Conservation (phyloP, 1,284 basidiomycete genomes). For the Hypsizygus ulmarius region DNA sequence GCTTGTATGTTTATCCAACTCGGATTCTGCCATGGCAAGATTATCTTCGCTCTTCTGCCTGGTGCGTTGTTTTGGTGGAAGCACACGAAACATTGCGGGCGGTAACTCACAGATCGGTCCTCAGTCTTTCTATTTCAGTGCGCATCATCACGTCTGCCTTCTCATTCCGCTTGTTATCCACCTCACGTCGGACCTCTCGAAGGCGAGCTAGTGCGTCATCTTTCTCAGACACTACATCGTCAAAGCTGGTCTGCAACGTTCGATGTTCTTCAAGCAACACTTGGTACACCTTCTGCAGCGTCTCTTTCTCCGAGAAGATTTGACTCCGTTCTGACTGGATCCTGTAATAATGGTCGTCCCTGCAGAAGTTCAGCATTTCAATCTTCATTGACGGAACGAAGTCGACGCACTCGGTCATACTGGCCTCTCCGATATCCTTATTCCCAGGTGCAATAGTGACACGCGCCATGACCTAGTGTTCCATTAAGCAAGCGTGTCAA, state of each 20-base stretch:
- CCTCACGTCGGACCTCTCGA: constrained; percentile 54
- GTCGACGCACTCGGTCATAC: constrained; percentile 71
- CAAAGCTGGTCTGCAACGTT: constrained; percentile 64
- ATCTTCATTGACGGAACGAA: neutral
- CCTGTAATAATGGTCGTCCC: constrained; percentile 83
- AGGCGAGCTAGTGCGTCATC: constrained; percentile 64
- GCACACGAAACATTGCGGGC: neutral
- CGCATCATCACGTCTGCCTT: constrained; percentile 70
- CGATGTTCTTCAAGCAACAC: constrained; percentile 76
- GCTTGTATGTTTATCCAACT: constrained; percentile 73
- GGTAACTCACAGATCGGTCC: constrained; percentile 71
- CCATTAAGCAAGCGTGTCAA: constrained; percentile 2
- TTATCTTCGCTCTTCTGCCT: constrained; percentile 92
- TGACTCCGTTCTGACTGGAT: constrained; percentile 78
- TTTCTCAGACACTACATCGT: constrained; percentile 69
- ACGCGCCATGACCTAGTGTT: constrained; percentile 67
- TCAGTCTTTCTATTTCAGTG: constrained; percentile 76
- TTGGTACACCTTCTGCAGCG: constrained; percentile 76
- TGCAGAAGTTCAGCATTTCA: constrained; percentile 28
- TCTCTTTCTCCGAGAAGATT: constrained; percentile 75
- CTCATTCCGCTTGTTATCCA: constrained; percentile 59
- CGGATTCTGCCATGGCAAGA: constrained; percentile 73
- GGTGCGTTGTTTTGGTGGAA: constrained; percentile 25
- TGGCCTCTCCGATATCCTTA: constrained; percentile 46
- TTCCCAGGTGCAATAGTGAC: constrained; percentile 46